A percentile compares a stretch with the other conserved stretches of the same genome.
Conservation (phyloP, 305 asterid genomes). For the Fraxinus latifolia region DNA sequence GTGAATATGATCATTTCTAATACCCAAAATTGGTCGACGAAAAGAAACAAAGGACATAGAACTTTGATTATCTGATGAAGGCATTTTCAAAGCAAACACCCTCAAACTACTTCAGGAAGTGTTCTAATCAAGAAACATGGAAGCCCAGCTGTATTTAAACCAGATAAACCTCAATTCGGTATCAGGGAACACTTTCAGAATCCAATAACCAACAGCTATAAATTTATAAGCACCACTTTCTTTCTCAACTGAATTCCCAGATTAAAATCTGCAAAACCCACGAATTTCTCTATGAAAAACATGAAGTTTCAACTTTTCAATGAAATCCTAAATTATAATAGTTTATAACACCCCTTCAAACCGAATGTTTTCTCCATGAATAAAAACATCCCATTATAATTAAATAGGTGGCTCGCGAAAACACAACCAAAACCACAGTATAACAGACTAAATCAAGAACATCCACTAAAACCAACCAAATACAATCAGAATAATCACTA, state of each 20-base stretch:
- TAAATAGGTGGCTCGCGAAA: constrained; percentile 13
- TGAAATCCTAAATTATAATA: constrained; percentile 8
- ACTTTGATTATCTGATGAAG: constrained; percentile 61
- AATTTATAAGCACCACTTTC: background rate
- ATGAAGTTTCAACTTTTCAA: background rate
- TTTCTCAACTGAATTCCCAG: constrained; percentile 12
- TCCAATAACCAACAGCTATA: constrained; percentile 7
- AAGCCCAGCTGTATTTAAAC: background rate
- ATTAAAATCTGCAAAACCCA: background rate
- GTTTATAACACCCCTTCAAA: constrained; percentile 4
- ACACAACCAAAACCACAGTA: background rate
- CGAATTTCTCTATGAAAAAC: background rate
- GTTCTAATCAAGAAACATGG: background rate
- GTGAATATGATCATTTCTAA: constrained; percentile 54
- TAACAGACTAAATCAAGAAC: constrained; percentile 1
- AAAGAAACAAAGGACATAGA: constrained; percentile 67
- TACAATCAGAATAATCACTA: constrained; percentile 13
- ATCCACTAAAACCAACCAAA: constrained; percentile 15
- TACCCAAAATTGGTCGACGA: constrained; percentile 64
- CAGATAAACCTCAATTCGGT: background rate
- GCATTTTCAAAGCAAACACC: constrained; percentile 49
- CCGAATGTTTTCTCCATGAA: constrained; percentile 13
- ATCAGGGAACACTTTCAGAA: background rate
- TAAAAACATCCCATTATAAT: background rate
- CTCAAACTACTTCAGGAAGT: constrained; percentile 23